Percentiles rank a stretch among this genome's conserved stretches.
These are phyloP conservation scores for Penicillium sp. DNA, from an alignment of 2,329 filamentous ascomycete genomes.

Conservation along the genomic window DNA sequence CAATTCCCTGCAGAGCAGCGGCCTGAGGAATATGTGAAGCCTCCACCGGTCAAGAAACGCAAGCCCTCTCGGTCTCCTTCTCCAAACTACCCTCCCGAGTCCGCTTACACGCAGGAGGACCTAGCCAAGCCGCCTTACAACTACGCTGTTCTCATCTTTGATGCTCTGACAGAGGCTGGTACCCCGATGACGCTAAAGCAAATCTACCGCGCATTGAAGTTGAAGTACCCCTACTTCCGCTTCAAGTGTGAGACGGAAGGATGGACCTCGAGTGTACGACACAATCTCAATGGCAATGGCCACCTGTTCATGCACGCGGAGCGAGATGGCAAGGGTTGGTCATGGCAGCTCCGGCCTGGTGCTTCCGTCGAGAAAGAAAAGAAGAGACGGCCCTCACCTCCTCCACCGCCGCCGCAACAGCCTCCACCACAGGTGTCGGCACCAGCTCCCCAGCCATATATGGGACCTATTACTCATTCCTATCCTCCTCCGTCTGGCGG, in stretches of 20 bases:
- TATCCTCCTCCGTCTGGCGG: constrained; percentile 32
- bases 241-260: constrained; percentile 65
- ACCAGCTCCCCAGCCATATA: constrained; percentile 35
- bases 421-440: constrained; percentile 28
- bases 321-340: constrained; percentile 63
- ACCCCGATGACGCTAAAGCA: constrained; percentile 64
- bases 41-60: constrained; percentile 49
- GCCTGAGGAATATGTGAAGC: constrained; percentile 44
- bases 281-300: constrained; percentile 61
- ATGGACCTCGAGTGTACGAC: constrained; percentile 68
- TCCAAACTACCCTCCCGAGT: constrained; percentile 60
- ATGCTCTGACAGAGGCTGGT: constrained; percentile 59
- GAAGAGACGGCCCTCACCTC: constrained; percentile 51
- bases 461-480: constrained; percentile 34
- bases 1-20: constrained; percentile 38
- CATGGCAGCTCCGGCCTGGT: constrained; percentile 62
- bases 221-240: constrained; percentile 62
- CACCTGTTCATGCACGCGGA: constrained; percentile 62
- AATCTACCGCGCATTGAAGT: constrained; percentile 65
- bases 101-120: constrained; percentile 63
- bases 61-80: constrained; percentile 61
- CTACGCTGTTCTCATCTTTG: constrained; percentile 65
- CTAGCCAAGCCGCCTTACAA: constrained; percentile 63
- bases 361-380: constrained; percentile 62
- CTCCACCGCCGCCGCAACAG: constrained; percentile 34